Base-by-base conservation (phyloP, 2,329 filamentous ascomycete genomes). In the Fusarium sp. region DNA sequence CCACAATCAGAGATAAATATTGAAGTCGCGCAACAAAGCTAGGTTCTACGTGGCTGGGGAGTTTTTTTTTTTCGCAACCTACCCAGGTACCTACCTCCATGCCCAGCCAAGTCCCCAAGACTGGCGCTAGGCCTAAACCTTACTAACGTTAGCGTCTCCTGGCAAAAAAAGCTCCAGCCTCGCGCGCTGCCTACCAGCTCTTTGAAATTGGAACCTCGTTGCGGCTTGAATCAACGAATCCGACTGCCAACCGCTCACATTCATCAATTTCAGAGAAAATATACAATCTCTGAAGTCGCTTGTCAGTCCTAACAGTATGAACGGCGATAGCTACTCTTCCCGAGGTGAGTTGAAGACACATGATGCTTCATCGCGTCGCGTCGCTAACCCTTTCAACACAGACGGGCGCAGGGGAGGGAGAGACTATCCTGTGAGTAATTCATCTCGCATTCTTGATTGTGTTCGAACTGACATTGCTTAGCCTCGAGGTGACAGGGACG, bases 241-340 rank as follows among this genome's bases (percentile, higher is more conserved):
- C 54, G 65, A 53, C 65, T 66, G 47, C 54, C 58, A 70, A 71
- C 58, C 58, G 61, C 49, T 64, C 61, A 57, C 52, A 47, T 39
- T 64, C 53, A 72, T 74, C 72, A 72, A 61, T 70, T 63, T 55
- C 50, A 55, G 61, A 63, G 63, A 62, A 40, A 36, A 23, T 33
- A 29, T 25, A 33, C 35, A 25, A 47, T 57, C 58, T 62, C 58
- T 59, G 50, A 49, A 63, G 59, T 63, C 64, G 62, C 54, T 64
- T 64, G 37, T 64, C 52, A 66, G 54, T 62, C 65, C 66, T 65
- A 46, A 45, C 56, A 88, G 63, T 62, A 96, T 96, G 92, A 95
- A 95, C 90, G 92, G 91, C 77, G 92, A 95, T 79, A 90, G 85
- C 79, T 95, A 94, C 80, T 88, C 89, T 76, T 89, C 91, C 73